phyloP scores from a whole-genome alignment of 148 eudicot species.

The Diospyros lotus region DNA sequence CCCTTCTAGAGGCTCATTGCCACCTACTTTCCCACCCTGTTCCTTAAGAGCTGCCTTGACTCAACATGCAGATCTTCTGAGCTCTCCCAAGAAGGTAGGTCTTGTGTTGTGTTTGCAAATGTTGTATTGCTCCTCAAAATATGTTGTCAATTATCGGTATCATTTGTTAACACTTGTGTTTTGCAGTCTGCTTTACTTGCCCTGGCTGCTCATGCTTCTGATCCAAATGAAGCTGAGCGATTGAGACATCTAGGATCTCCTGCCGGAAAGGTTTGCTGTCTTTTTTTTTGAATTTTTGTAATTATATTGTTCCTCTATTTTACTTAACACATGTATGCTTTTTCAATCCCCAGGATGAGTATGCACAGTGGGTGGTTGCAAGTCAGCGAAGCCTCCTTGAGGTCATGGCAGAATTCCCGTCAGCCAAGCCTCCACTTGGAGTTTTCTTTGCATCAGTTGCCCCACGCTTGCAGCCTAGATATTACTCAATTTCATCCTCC shows the following conservation, averaged over 20 bases:
- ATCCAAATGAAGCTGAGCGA: constrained; percentile 81
- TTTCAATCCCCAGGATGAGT: constrained; percentile 72
- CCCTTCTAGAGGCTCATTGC: constrained; percentile 57
- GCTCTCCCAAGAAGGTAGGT: constrained; percentile 80
- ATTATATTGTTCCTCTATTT: neutral
- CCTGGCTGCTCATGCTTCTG: constrained; percentile 87
- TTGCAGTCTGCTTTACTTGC: constrained; percentile 86
- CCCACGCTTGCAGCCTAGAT: constrained; percentile 92
- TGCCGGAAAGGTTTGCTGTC: constrained; percentile 76
- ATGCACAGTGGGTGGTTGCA: constrained; percentile 76
- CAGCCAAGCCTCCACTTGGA: constrained; percentile 90
- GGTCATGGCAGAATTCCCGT: constrained; percentile 85
- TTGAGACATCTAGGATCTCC: constrained; percentile 86
- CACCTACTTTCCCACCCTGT: constrained; percentile 88
- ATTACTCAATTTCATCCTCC: constrained; percentile 94
- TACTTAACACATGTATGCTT: neutral
- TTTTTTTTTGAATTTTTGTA: neutral
- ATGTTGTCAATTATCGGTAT: neutral
- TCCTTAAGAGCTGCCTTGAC: constrained; percentile 70
- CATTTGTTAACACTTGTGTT: constrained; percentile 5
- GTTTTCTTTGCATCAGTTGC: constrained; percentile 96
- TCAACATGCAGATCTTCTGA: constrained; percentile 84
- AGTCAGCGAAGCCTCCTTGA: constrained; percentile 94
- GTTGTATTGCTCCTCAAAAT: no score
- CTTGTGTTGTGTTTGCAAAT: neutral